Evolutionary conservation across 148 eudicot species (phyloP).

Genomic region (Vaccinium darrowii): DNA sequence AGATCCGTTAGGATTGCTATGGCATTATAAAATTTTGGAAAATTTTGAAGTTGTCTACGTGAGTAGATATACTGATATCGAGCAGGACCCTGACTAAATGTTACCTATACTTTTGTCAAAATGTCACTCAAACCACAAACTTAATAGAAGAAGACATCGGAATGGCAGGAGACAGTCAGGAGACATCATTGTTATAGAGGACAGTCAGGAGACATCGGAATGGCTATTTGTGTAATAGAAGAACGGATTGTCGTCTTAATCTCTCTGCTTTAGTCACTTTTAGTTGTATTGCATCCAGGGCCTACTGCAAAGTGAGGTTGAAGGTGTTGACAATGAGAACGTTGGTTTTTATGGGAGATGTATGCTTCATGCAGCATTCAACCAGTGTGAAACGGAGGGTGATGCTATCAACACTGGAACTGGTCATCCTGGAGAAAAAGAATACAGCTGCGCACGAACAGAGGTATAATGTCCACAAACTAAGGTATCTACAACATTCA

Average conservation of each 20-base stretch:
- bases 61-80: not conserved
- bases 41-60: not conserved
- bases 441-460: slow-evolving; percentile 60
- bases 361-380: slow-evolving; percentile 41
- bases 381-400: slow-evolving; percentile 20
- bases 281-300: slow-evolving; percentile 35
- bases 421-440: slow-evolving; percentile 32
- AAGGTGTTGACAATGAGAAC: slow-evolving; percentile 40
- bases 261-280: not conserved
- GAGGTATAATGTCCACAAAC: slow-evolving; percentile 36
- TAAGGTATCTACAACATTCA: not conserved
- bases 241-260: not conserved
- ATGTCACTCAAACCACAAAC: not conserved
- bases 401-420: slow-evolving; percentile 19
- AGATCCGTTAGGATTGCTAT: not conserved
- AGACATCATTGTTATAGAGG: not conserved
- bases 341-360: slow-evolving; percentile 59
- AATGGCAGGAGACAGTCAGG: not conserved
- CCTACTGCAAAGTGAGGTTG: slow-evolving; percentile 56
- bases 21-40: not conserved
- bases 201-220: not conserved
- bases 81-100: not conserved
- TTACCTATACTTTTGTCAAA: not conserved
- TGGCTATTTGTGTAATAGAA: not conserved
- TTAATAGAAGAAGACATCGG: not conserved